phyloP scores from a whole-genome alignment of 768 basidiomycete genomes.

The Macrolepiota dolichaula region DNA sequence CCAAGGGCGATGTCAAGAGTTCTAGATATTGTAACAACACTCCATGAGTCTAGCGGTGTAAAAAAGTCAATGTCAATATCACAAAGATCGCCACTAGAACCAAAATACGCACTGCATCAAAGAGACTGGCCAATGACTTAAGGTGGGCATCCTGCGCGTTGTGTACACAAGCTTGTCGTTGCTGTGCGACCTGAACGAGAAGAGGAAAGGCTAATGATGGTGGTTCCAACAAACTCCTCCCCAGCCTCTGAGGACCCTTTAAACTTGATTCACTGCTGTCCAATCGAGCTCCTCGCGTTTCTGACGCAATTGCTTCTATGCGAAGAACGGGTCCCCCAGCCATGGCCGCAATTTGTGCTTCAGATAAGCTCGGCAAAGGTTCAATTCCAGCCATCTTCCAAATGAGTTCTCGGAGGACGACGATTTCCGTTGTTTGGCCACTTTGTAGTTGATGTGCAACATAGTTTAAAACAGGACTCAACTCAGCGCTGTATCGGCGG shows the following conservation, averaged over 20 bases:
- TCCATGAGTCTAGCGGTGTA: constrained; percentile 69
- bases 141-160: constrained; percentile 71
- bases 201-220: constrained; percentile 75
- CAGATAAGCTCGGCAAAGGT: constrained; percentile 84
- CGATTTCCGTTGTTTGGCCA: constrained; percentile 81
- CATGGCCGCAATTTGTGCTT: constrained; percentile 86
- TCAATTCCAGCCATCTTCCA: constrained; percentile 96
- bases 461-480: constrained; percentile 83
- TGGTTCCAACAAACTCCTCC: constrained; percentile 63
- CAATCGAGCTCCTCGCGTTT: constrained; percentile 68
- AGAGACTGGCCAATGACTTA: constrained; percentile 83
- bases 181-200: constrained; percentile 88
- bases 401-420: constrained; percentile 90
- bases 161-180: constrained; percentile 82
- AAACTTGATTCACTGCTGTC: constrained; percentile 62
- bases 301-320: constrained; percentile 83
- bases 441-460: constrained; percentile 87
- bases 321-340: constrained; percentile 86
- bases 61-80: constrained; percentile 14
- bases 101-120: constrained; percentile 70
- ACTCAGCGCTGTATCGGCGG: constrained; percentile 78
- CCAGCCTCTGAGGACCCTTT: constrained; percentile 67
- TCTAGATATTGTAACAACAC: constrained; percentile 92
- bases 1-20: constrained; percentile 70
- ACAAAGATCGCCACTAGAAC: constrained; percentile 7